These are phyloP conservation scores for Linnemannia zychae DNA, from an alignment of 192 early-diverging fungal species.

Conservation along the genomic window DNA sequence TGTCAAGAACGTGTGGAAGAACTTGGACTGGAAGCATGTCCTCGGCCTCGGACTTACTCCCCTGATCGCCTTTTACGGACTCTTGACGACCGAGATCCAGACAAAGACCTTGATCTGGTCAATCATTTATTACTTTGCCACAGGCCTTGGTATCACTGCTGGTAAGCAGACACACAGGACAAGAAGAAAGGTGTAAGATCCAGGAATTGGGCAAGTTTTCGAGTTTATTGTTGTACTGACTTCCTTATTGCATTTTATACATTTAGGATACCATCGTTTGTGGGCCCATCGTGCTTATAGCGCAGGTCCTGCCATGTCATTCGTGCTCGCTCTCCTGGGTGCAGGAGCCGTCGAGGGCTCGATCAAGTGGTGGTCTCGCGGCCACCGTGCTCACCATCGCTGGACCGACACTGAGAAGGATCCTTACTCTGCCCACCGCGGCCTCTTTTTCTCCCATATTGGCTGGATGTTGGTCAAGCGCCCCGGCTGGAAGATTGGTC, in stretches of 20 bases:
- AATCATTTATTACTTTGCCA: constrained; percentile 75
- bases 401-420: constrained; percentile 87
- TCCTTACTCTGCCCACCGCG: constrained; percentile 83
- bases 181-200: neutral
- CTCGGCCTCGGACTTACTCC: constrained; percentile 75
- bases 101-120: constrained; percentile 78
- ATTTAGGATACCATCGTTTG: constrained; percentile 80
- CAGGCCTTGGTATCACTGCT: constrained; percentile 89
- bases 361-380: constrained; percentile 87
- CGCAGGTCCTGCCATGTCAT: constrained; percentile 68
- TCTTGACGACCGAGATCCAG: constrained; percentile 73
- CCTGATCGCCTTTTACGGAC: constrained; percentile 81
- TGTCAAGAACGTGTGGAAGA: constrained; percentile 60
- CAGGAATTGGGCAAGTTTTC: neutral
- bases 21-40: constrained; percentile 77
- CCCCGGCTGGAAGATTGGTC: constrained; percentile 75
- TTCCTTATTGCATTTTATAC: neutral
- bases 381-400: constrained; percentile 88
- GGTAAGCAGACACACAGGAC: constrained; percentile 59
- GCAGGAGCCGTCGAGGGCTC: constrained; percentile 83
- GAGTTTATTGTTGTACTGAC: neutral
- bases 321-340: constrained; percentile 71
- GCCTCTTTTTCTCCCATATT: constrained; percentile 83
- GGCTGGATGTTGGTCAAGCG: constrained; percentile 89
- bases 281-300: constrained; percentile 84